Evolutionary conservation across 83 land plant species (phyloP), one percentile per base, ranked within the genome.

Genomic region (Picea abies): DNA sequence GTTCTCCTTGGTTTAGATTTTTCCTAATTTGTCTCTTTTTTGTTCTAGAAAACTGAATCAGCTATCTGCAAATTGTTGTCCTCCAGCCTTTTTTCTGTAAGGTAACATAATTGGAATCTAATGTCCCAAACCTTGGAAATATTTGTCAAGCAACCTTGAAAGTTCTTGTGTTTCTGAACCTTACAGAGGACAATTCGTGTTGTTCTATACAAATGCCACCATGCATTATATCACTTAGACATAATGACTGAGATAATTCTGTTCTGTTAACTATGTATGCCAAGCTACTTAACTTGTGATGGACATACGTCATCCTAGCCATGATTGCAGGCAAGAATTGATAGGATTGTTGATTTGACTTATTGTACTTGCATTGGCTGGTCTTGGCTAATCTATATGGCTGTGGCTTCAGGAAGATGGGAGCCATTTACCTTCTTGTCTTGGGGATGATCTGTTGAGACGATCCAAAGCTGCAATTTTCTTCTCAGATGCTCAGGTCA

Each of bases 351-450:
- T 37, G 44, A 39, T 39, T 71, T 71, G 0, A 19, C 49, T 71
- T 39, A 71, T 39, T 71, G 76, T 11, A 71, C 23, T 71, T 71
- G 52, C 44, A 44, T 39, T 71, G 4, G 76, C 10, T 39, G 23
- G 22, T 71, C 37, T 71, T 39, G 9, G 39, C 44, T 71, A 39
- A 39, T 71, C n/a, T 71, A 37, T 37, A n/a, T 71, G 44, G 12
- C 44, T 39, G 44, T 71, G 52, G 44, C 44, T n/a, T 19, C 76
- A 71, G 76, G 76, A 37, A 17, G 76, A 71, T 71, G 49, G 76
- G 52, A 71, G 49, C 52, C 76, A 71, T 71, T 71, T 71, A 71
- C 76, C 76, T 41, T 37, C 49, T 44, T 39, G 76, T 71, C 23
- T 71, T 39, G 76, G 22, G 44, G 49, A 71, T 71, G 76, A 39